phyloP scores from a whole-genome alignment of 1,284 basidiomycete genomes.

The Ustilago sp. region DNA sequence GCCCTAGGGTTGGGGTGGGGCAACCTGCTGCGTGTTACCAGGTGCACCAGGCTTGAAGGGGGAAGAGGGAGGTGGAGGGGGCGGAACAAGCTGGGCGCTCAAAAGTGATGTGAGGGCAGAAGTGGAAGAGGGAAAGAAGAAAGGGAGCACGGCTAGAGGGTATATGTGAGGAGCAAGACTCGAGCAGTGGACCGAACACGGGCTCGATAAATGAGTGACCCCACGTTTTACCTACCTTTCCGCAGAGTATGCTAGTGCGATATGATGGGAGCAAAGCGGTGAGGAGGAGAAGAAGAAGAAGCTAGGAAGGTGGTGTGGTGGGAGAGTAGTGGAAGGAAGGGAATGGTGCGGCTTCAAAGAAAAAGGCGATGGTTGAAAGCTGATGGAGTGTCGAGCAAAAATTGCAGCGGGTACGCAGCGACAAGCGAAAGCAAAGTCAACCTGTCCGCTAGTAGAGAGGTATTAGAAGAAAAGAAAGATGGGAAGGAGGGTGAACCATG shows the following conservation, averaged over 20 bases:
- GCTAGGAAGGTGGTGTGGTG: constrained; percentile 3
- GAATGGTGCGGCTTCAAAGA: constrained; percentile 6
- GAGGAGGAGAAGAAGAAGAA: not conserved
- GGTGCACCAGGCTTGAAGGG: not conserved
- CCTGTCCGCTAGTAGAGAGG: constrained; percentile 7
- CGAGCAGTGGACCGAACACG: not conserved
- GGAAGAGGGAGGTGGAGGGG: not conserved
- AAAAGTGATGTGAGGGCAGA: not conserved
- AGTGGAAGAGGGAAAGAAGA: not conserved
- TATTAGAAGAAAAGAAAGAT: not conserved
- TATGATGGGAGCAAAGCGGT: not conserved
- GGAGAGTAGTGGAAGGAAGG: not conserved
- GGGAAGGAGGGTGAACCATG: constrained; percentile 3
- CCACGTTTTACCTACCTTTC: not conserved
- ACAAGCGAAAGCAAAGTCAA: constrained; percentile 1
- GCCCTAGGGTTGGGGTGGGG: not conserved
- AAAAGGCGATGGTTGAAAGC: constrained; percentile 2
- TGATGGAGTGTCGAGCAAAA: not conserved
- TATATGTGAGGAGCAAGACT: constrained; percentile 4
- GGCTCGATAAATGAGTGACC: not conserved
- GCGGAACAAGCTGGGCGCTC: constrained; percentile 2
- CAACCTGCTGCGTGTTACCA: constrained; percentile 7
- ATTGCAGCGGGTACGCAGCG: not conserved
- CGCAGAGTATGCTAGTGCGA: not conserved
- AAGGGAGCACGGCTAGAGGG: not conserved